A percentile compares a stretch with the other conserved stretches of the same genome.
phyloP scores from a whole-genome alignment of 1,284 basidiomycete genomes.

The Ustilago sp. region DNA sequence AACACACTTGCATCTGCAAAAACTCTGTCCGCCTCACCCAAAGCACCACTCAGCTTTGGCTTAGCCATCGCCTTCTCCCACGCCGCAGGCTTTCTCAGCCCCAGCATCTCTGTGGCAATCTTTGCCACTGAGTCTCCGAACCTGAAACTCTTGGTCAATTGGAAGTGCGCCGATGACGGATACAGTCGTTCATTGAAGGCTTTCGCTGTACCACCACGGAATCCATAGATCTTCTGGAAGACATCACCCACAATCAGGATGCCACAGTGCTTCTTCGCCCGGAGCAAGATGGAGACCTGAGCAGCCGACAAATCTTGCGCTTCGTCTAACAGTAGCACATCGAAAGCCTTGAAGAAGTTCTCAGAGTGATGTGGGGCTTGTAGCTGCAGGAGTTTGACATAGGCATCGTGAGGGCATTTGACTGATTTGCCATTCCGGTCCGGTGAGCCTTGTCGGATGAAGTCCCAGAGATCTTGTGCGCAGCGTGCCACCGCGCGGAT shows the following conservation, averaged over 20 bases:
- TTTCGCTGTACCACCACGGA: slow-evolving; percentile 60
- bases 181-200: slow-evolving; percentile 62
- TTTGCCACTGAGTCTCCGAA: slow-evolving; percentile 59
- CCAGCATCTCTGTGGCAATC: slow-evolving; percentile 55
- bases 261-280: slow-evolving; percentile 56
- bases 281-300: slow-evolving; percentile 57
- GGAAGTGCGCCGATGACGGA: slow-evolving; percentile 51
- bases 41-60: slow-evolving; percentile 44
- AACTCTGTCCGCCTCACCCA: slow-evolving; percentile 40
- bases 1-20: slow-evolving; percentile 43
- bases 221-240: slow-evolving; percentile 67
- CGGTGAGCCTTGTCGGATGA: slow-evolving; percentile 43
- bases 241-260: slow-evolving; percentile 64
- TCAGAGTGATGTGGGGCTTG: slow-evolving; percentile 43
- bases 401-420: slow-evolving; percentile 62
- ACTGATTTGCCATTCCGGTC: slow-evolving; percentile 44
- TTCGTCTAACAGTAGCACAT: slow-evolving; percentile 62
- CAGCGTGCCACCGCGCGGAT: slow-evolving; percentile 40
- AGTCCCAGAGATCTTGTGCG: slow-evolving; percentile 56
- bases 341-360: slow-evolving; percentile 54
- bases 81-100: slow-evolving; percentile 53
- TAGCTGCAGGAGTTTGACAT: slow-evolving; percentile 64
- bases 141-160: slow-evolving; percentile 63
- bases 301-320: slow-evolving; percentile 65
- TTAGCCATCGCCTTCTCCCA: slow-evolving; percentile 44